phyloP scores from a whole-genome alignment of 202 grass and related monocot genomes.

The Brachypodium distachyon region DNA sequence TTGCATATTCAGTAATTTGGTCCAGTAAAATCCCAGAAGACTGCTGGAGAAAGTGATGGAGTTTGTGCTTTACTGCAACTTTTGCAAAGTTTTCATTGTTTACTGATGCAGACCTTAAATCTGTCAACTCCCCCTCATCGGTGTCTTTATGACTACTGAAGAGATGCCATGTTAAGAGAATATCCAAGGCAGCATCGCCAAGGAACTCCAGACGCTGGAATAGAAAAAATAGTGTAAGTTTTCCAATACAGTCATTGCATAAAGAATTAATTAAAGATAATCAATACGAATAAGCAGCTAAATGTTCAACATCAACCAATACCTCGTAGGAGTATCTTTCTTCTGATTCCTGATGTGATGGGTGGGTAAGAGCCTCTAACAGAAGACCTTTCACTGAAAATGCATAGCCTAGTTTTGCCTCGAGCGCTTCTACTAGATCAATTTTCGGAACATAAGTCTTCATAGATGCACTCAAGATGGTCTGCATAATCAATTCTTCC shows the following conservation, averaged over 20 bases:
- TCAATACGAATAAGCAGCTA: constrained; percentile 10
- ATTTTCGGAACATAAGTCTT: constrained; percentile 43
- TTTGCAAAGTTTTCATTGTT: constrained; percentile 94
- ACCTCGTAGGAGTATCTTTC: constrained; percentile 75
- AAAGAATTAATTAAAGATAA: neutral
- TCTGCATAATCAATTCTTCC: constrained; percentile 45
- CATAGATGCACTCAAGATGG: constrained; percentile 50
- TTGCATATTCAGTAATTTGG: constrained; percentile 68
- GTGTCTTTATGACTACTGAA: constrained; percentile 67
- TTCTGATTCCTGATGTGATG: constrained; percentile 66
- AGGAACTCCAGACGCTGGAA: constrained; percentile 88
- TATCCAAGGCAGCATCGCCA: constrained; percentile 82
- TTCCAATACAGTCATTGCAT: constrained; percentile 11
- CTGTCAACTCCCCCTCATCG: constrained; percentile 77
- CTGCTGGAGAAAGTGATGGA: constrained; percentile 70
- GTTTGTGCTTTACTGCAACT: constrained; percentile 68
- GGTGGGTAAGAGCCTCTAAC: constrained; percentile 77
- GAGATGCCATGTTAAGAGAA: constrained; percentile 67
- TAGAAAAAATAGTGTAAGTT: neutral
- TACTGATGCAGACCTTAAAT: constrained; percentile 85
- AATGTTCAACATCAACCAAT: constrained; percentile 10
- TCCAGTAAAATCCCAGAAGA: constrained; percentile 51
- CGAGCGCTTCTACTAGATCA: constrained; percentile 52
- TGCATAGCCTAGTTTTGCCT: constrained; percentile 65
- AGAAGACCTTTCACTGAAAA: constrained; percentile 69